Evolutionary conservation across 208 protist genomes (phyloP), one percentile per base, ranked within the genome.

Genomic region (Trichomonas tenax): DNA sequence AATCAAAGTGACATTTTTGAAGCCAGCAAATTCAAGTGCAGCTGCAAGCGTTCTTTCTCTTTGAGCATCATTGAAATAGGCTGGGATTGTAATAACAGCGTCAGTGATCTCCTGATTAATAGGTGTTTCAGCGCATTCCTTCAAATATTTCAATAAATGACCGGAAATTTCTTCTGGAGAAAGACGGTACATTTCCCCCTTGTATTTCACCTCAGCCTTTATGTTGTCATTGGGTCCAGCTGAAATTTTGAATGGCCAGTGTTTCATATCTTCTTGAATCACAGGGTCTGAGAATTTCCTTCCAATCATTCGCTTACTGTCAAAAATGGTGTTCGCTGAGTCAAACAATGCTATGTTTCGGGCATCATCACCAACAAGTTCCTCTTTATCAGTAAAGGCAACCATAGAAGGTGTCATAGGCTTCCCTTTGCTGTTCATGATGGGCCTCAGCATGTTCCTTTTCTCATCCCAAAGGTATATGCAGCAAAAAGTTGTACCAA

Each of bases 261-360:
- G 8, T 89, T 89, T 4, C 82, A 41, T 89, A 89, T 89, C 82
- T 15, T 46, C 40, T 46, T 89, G 82, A 8, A 89, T 8, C 14
- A 0, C 9, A 46, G 40, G 82, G 26, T 89, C 38, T n/a, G 3
- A 31, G 96, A 98, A 99, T 96, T 98, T 98, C 93, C 98, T 97
- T 31, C 98, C 98, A 95, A 98, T 98, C 15, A 98, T 96, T 86
- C 98, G 98, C 97, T 98, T 99, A 82, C 98, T 99, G 45, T 98
- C 98, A 96, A 98, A 99, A 45, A 99, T 97, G 51, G 98, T 99
- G 96, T 97, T 98, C 2, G 97, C 97, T 23, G 98, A 98, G 48
- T 98, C 99, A 44, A 98, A 98, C 48, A 98, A 98, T 44, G 98
- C 98, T 98, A 98, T 97, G 23, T 97, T 63, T 96, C 98, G 98